Evolutionary conservation across 129 eudicot species (phyloP).

Genomic region (sunflower (Helianthus annuus)): HanXRQr2.0-SUNRISE NC_035438.2:123024185-123024684

Average conservation of each 20-base stretch:
- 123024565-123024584: too few species aligned
- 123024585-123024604: too few species aligned
- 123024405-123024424: too few species aligned
- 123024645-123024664: not conserved
- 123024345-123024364: conserved; percentile 35
- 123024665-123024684: conserved; percentile 20
- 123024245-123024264: conserved; percentile 36
- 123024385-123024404: not conserved
- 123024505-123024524: too few species aligned
- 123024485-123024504: too few species aligned
- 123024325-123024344: conserved; percentile 35
- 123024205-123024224: conserved; percentile 29
- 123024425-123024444: too few species aligned
- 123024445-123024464: too few species aligned
- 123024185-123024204: conserved; percentile 28
- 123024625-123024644: too few species aligned
- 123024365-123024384: conserved; percentile 31
- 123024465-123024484: too few species aligned
- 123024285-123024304: conserved; percentile 22
- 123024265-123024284: conserved; percentile 30
- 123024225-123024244: conserved; percentile 44
- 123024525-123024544: too few species aligned
- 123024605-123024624: too few species aligned
- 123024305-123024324: conserved; percentile 29
- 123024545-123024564: too few species aligned